These are phyloP conservation scores for Colletotrichum graminicola DNA, from an alignment of 2,329 filamentous ascomycete genomes.

Conservation along the genomic window DNA sequence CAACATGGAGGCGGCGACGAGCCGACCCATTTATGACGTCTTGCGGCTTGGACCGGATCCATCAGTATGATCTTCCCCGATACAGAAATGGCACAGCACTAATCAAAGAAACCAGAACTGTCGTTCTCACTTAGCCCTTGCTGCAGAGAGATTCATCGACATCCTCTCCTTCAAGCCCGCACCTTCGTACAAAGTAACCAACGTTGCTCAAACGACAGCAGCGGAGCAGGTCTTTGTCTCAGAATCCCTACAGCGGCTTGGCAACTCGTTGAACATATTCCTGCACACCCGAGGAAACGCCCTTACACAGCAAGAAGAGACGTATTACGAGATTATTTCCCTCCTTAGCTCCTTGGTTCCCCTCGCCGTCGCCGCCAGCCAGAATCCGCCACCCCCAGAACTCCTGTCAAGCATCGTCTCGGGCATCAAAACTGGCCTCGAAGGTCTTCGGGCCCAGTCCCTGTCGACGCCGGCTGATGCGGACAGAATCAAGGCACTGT, in stretches of 20 bases:
- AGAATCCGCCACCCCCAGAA: slow-evolving; percentile 16
- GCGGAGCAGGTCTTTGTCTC: slow-evolving; percentile 60
- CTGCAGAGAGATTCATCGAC: slow-evolving; percentile 66
- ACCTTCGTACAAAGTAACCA: slow-evolving; percentile 63
- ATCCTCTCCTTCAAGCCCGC: slow-evolving; percentile 62
- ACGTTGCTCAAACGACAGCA: slow-evolving; percentile 52
- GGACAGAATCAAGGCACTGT: slow-evolving; percentile 39
- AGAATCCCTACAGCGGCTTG: slow-evolving; percentile 57
- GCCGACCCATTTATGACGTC: slow-evolving; percentile 56
- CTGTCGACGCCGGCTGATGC: slow-evolving; percentile 32
- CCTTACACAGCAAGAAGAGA: slow-evolving; percentile 58
- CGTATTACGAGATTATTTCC: slow-evolving; percentile 59
- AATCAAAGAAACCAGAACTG: slow-evolving; percentile 54
- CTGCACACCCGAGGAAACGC: slow-evolving; percentile 48
- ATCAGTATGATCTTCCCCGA: slow-evolving; percentile 56
- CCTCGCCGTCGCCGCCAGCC: slow-evolving; percentile 40
- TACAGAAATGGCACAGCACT: background rate
- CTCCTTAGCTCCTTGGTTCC: slow-evolving; percentile 55
- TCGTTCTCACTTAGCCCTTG: slow-evolving; percentile 62
- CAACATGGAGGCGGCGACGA: slow-evolving; percentile 56
- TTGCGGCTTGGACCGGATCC: slow-evolving; percentile 64
- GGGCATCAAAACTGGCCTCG: slow-evolving; percentile 45
- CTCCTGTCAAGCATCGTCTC: slow-evolving; percentile 30
- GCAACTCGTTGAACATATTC: slow-evolving; percentile 57
- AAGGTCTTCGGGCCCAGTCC: slow-evolving; percentile 44